These are phyloP conservation scores for Penicillium coprophilum DNA, from an alignment of 495 filamentous ascomycete species.

Conservation along the genomic window DNA sequence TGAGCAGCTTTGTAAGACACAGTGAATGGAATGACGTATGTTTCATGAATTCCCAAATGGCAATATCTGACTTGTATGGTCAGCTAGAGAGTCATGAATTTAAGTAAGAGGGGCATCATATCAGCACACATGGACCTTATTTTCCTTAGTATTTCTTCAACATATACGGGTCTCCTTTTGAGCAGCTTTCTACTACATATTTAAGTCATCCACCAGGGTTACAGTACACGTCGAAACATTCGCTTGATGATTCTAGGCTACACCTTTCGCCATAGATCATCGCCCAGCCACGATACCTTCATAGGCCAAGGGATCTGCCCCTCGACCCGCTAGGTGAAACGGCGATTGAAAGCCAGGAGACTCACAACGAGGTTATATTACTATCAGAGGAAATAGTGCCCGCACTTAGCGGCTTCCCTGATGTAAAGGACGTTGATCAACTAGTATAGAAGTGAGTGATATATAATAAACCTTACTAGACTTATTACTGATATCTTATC, in stretches of 20 bases:
- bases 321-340: constrained; percentile 36
- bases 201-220: constrained; percentile 27
- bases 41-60: constrained; percentile 39
- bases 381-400: constrained; percentile 46
- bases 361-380: constrained; percentile 42
- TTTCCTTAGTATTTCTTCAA: constrained; percentile 39
- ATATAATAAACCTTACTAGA: neutral
- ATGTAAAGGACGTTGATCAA: constrained; percentile 52
- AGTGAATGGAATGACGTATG: constrained; percentile 39
- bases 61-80: constrained; percentile 31
- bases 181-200: constrained; percentile 35
- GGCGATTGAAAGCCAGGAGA: constrained; percentile 50
- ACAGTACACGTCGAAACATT: constrained; percentile 36
- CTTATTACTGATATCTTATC: neutral
- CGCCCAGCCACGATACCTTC: constrained; percentile 36
- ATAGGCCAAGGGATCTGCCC: constrained; percentile 39
- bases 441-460: constrained; percentile 51
- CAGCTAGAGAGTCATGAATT: constrained; percentile 39
- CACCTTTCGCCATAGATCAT: constrained; percentile 39
- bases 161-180: constrained; percentile 38
- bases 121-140: constrained; percentile 31
- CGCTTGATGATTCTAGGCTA: constrained; percentile 33
- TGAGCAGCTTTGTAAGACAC: constrained; percentile 42
- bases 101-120: constrained; percentile 35
- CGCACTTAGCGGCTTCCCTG: constrained; percentile 51